Conservation (phyloP, 306 rosid species). For the Potentilla sterilis region DNA sequence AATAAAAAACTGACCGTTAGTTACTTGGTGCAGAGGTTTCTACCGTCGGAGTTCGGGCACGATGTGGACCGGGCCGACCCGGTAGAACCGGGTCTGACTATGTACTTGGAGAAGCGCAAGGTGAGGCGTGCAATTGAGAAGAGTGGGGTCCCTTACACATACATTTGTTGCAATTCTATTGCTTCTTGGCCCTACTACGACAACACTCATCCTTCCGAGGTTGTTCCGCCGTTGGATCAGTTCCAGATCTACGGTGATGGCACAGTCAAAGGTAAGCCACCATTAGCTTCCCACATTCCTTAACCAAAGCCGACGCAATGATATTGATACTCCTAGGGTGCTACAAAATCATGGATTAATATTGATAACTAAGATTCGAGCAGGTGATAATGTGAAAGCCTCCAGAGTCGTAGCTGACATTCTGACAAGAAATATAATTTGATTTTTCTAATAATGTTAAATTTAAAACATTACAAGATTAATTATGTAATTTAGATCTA, state of each 20-base stretch:
- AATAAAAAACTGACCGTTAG: background rate
- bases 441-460: no score
- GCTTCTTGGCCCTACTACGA: slow-evolving; percentile 76
- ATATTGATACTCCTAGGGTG: background rate
- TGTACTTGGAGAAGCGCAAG: slow-evolving; percentile 51
- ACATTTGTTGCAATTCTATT: slow-evolving; percentile 68
- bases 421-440: no score
- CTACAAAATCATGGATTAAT: background rate
- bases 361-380: no score
- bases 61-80: slow-evolving; percentile 69
- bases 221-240: slow-evolving; percentile 58
- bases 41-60: slow-evolving; percentile 77
- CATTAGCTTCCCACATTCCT: background rate
- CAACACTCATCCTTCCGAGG: slow-evolving; percentile 52
- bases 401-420: no score
- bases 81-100: slow-evolving; percentile 56
- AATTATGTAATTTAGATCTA: no score
- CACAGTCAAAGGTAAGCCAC: slow-evolving; percentile 43
- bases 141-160: slow-evolving; percentile 46
- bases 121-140: slow-evolving; percentile 43
- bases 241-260: slow-evolving; percentile 76
- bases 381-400: background rate
- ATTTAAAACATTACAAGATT: no score
- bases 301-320: background rate
- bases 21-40: slow-evolving; percentile 44